phyloP scores from a whole-genome alignment of 768 basidiomycete species.

The Arthromyces matolae region DNA sequence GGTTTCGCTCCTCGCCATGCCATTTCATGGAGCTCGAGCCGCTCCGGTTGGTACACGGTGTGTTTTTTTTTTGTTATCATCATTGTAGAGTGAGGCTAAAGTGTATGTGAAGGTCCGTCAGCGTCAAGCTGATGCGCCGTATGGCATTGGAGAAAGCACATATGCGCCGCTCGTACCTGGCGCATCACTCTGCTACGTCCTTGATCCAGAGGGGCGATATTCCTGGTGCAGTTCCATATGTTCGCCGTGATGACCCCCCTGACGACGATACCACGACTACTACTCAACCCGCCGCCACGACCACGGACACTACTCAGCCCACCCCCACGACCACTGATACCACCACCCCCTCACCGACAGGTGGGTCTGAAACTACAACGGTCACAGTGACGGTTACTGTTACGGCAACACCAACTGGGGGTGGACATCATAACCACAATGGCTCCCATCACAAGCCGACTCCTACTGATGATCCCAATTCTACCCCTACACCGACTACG shows the following conservation, averaged over 20 bases:
- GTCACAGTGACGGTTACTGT: no score
- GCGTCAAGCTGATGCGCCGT: slow-evolving; percentile 11
- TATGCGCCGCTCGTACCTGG: slow-evolving; percentile 8
- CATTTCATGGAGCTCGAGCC: slow-evolving; percentile 8
- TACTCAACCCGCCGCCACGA: background rate
- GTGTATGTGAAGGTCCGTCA: slow-evolving; percentile 1
- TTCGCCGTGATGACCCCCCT: no score
- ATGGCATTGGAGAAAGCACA: slow-evolving; percentile 1
- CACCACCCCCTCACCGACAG: no score
- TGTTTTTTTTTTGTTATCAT: background rate
- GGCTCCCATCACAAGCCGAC: background rate
- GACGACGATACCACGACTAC: background rate
- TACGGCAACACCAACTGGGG: no score
- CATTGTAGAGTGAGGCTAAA: no score
- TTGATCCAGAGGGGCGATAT: slow-evolving; percentile 1
- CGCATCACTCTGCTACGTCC: slow-evolving; percentile 9
- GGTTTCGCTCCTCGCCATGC: slow-evolving; percentile 7
- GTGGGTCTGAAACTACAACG: no score
- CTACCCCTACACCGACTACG: no score
- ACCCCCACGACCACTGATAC: background rate
- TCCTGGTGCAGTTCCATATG: background rate
- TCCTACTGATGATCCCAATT: background rate
- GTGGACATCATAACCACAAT: no score
- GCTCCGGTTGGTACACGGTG: slow-evolving; percentile 15
- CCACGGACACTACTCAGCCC: background rate